phyloP scores from a whole-genome alignment of 2,329 filamentous ascomycete species.

The Mycosphaerelloides madeirae region DNA sequence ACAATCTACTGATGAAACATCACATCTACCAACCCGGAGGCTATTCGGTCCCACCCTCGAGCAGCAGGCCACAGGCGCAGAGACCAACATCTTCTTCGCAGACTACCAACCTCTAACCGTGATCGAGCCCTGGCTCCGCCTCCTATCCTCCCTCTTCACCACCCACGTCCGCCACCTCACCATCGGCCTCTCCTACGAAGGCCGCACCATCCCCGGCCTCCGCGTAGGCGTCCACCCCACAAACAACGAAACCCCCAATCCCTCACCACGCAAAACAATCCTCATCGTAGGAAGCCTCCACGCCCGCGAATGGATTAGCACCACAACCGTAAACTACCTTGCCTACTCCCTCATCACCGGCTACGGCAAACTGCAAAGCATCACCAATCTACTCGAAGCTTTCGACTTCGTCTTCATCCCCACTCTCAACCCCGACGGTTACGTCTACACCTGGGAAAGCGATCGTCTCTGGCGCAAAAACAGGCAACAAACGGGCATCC shows the following conservation, averaged over 20 bases:
- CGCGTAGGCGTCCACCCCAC: conserved; percentile 63
- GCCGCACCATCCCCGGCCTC: conserved; percentile 77
- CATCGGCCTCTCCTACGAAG: conserved; percentile 83
- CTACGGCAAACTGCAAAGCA: conserved; percentile 65
- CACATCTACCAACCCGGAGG: conserved; percentile 8
- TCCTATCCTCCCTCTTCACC: conserved; percentile 85
- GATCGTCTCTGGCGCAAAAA: conserved; percentile 96
- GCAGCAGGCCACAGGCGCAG: conserved; percentile 15
- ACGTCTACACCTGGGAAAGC: conserved; percentile 86
- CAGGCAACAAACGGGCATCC: conserved; percentile 72
- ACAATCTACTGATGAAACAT: conserved; percentile 7
- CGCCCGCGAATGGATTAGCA: conserved; percentile 94
- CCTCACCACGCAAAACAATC: conserved; percentile 64
- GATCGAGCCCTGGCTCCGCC: conserved; percentile 84
- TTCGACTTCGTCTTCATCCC: conserved; percentile 89
- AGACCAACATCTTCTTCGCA: conserved; percentile 73
- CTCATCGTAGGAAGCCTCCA: conserved; percentile 83
- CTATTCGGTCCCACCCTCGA: conserved; percentile 26
- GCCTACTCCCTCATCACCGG: conserved; percentile 82
- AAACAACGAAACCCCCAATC: conserved; percentile 43
- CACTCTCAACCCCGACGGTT: conserved; percentile 87
- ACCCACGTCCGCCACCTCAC: conserved; percentile 67
- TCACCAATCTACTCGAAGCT: conserved; percentile 72
- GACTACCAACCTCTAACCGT: conserved; percentile 87
- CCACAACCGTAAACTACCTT: conserved; percentile 83